These are phyloP conservation scores for baker's yeast (Saccharomyces cerevisiae) DNA, from an alignment of 805 yeast species.

Conservation along the genomic window DNA sequence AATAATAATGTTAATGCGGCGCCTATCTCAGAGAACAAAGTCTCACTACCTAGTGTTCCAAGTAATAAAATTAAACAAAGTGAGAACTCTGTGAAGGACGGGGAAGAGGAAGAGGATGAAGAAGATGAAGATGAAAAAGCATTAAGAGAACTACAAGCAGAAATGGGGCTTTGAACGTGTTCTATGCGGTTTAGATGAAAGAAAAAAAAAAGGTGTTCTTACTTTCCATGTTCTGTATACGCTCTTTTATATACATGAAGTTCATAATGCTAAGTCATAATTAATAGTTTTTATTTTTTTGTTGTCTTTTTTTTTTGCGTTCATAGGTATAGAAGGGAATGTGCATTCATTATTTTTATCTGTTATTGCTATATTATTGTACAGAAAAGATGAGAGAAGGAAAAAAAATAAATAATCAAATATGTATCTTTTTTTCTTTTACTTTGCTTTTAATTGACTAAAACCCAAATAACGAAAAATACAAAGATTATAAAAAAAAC, in stretches of 20 bases:
- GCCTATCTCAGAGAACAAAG: constrained; percentile 13
- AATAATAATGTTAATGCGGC: constrained; percentile 1
- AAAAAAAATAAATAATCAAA: neutral
- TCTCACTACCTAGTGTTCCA: constrained; percentile 42
- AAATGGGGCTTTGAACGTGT: constrained; percentile 59
- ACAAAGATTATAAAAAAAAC: constrained; percentile 80
- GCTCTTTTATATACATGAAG: neutral
- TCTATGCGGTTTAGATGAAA: neutral
- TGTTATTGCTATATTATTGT: neutral
- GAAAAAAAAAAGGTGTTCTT: neutral
- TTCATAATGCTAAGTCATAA: neutral
- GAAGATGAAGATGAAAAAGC: constrained; percentile 83
- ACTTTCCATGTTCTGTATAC: neutral
- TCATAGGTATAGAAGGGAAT: neutral
- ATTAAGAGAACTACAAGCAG: constrained; percentile 70
- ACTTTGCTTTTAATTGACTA: constrained; percentile 44
- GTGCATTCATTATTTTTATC: neutral
- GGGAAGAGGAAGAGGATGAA: constrained; percentile 32
- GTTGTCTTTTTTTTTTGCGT: neutral
- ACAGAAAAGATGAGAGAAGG: neutral
- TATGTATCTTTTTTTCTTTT: neutral
- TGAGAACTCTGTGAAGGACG: neutral
- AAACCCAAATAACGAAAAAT: constrained; percentile 69
- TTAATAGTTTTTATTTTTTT: neutral
- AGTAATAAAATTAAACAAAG: constrained; percentile 26